Conservation (phyloP, 176 grass and related monocot genomes). For the Phoenix roebelenii region DNA sequence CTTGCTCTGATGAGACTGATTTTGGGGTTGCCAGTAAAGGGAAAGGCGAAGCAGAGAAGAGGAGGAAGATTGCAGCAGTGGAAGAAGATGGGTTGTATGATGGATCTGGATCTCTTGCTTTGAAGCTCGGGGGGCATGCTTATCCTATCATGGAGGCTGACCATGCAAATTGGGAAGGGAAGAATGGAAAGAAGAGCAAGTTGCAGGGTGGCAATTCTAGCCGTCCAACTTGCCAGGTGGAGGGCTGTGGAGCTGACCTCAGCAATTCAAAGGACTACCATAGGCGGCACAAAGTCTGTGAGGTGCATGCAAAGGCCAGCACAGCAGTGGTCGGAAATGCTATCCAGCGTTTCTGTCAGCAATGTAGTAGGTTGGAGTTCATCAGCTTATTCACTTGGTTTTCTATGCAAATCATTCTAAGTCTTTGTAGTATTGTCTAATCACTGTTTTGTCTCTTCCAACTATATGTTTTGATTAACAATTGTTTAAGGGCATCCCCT, state of each 20-base stretch:
- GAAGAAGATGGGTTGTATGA: conserved; percentile 15
- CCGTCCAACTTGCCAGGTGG: conserved; percentile 60
- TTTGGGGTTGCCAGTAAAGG: conserved; percentile 10
- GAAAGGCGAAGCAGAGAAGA: conserved; percentile 56
- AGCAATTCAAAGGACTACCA: conserved; percentile 76
- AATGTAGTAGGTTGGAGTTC: conserved; percentile 81
- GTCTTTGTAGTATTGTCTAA: neutral
- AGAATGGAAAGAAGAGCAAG: conserved; percentile 65
- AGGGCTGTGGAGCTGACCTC: conserved; percentile 71
- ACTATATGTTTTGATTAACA: too few relatives aligned
- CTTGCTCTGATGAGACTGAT: conserved; percentile 42
- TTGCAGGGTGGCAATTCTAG: conserved; percentile 45
- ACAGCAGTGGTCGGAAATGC: conserved; percentile 65
- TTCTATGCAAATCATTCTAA: conserved; percentile 4
- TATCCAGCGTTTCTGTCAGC: conserved; percentile 87
- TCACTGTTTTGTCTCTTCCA: too few relatives aligned
- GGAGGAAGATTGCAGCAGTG: conserved; percentile 46
- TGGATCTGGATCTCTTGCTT: conserved; percentile 25
- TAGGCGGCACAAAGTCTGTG: conserved; percentile 89
- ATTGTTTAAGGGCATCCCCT: too few relatives aligned
- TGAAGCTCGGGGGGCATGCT: conserved; percentile 29
- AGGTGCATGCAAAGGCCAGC: conserved; percentile 89
- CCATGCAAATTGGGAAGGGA: conserved; percentile 36
- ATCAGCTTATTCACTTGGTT: conserved; percentile 6
- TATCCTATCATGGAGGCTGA: neutral